These are phyloP conservation scores for Nakaseomyces glabratus DNA, from an alignment of 1,139 yeast genomes.

Conservation along the genomic window DNA sequence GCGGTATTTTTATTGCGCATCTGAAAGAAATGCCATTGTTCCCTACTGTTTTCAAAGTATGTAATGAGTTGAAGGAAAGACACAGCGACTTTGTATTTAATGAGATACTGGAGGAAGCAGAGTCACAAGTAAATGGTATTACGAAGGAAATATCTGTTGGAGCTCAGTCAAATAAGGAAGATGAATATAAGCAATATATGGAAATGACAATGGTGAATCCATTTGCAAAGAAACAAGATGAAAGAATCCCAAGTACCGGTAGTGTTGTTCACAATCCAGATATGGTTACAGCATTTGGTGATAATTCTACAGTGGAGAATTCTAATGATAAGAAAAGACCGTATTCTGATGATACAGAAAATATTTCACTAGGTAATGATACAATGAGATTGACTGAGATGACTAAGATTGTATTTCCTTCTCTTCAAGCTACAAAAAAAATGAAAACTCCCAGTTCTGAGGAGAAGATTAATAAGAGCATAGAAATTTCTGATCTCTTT, in stretches of 20 bases:
- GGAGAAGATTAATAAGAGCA: too few relatives aligned
- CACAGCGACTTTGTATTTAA: conserved; percentile 17
- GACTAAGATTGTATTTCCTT: conserved; percentile 34
- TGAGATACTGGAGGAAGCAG: conserved; percentile 10
- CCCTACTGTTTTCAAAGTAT: conserved; percentile 25
- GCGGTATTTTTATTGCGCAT: conserved; percentile 13
- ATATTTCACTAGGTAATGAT: conserved; percentile 7
- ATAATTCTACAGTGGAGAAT: too few relatives aligned
- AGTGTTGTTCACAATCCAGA: conserved; percentile 17
- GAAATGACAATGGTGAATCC: conserved; percentile 38
- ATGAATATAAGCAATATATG: conserved; percentile 17
- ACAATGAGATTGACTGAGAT: conserved; percentile 30
- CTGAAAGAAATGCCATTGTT: conserved; percentile 16
- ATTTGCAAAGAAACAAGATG: conserved; percentile 18
- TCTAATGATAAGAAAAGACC: conserved; percentile 1
- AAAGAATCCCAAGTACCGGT: conserved; percentile 15
- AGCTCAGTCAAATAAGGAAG: conserved; percentile 17
- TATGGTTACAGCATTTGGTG: background rate
- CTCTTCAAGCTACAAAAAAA: conserved; percentile 7
- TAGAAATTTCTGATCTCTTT: too few relatives aligned
- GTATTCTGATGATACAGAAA: conserved; percentile 8
- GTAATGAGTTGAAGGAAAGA: conserved; percentile 21
- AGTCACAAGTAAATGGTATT: conserved; percentile 1
- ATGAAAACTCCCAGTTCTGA: too few relatives aligned
- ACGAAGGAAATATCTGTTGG: conserved; percentile 14